phyloP scores from a whole-genome alignment of 371 early-diverging fungal species.

The Aphelidium insulamus region DNA sequence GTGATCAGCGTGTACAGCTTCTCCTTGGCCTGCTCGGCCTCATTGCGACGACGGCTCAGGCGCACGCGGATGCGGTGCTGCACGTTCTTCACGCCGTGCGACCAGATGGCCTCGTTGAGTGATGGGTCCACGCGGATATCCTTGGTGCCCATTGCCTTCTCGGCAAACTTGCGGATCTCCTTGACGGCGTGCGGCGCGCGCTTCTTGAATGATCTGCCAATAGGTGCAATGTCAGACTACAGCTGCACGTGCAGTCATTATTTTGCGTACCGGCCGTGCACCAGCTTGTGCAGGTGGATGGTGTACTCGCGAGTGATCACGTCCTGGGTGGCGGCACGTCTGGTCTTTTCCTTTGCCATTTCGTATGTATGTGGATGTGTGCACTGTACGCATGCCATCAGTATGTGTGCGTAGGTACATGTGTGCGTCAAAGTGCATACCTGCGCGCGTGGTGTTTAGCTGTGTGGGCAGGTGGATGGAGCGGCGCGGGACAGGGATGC shows the following conservation, averaged over 20 bases:
- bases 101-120: constrained; percentile 68
- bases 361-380: no score
- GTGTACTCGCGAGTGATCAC: constrained; percentile 87
- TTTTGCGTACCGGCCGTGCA: constrained; percentile 35
- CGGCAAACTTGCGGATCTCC: constrained; percentile 66
- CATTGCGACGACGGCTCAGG: constrained; percentile 74
- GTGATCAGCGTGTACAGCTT: constrained; percentile 80
- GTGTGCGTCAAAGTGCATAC: no score
- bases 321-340: no score
- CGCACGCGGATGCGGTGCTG: constrained; percentile 84
- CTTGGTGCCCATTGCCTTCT: constrained; percentile 66
- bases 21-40: constrained; percentile 77
- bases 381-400: no score
- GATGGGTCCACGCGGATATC: constrained; percentile 57
- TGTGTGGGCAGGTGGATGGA: no score
- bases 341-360: no score
- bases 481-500: no score
- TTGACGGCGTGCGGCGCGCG: constrained; percentile 83
- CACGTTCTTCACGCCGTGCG: constrained; percentile 67
- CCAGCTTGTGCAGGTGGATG: constrained; percentile 80
- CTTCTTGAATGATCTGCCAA: constrained; percentile 76
- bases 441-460: no score
- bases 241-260: neutral
- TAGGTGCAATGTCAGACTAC: neutral
- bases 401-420: no score